Conservation (phyloP, 768 basidiomycete species). For the Rhizopogon vinicolor region DNA sequence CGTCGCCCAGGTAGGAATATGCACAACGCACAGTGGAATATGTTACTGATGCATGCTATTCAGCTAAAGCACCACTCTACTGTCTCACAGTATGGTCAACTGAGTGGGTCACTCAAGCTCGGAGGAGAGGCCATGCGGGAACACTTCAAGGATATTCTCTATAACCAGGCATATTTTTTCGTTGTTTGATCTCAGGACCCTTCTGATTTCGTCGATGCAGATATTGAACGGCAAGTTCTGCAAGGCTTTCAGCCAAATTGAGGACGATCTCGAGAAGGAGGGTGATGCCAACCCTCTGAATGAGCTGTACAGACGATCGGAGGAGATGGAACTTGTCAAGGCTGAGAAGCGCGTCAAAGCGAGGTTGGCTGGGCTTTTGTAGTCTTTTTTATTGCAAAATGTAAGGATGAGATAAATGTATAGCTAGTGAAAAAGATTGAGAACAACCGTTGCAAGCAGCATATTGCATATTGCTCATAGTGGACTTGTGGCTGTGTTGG, state of each 20-base stretch:
- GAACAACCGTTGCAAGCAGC: not conserved
- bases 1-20: slow-evolving; percentile 41
- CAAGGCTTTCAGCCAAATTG: slow-evolving; percentile 49
- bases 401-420: not conserved
- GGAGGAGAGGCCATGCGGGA: slow-evolving; percentile 44
- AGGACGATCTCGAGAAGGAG: slow-evolving; percentile 52
- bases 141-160: slow-evolving; percentile 55
- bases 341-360: slow-evolving; percentile 57
- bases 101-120: slow-evolving; percentile 51
- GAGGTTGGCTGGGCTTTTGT: slow-evolving; percentile 39
- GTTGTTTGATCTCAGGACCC: not conserved
- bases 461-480: not conserved
- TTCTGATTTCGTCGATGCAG: slow-evolving; percentile 23
- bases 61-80: slow-evolving; percentile 58
- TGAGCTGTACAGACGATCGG: slow-evolving; percentile 44
- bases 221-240: slow-evolving; percentile 59
- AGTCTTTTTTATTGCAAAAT: slow-evolving; percentile 4
- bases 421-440: not conserved
- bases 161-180: slow-evolving; percentile 43
- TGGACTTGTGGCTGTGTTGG: slow-evolving; percentile 19
- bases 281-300: slow-evolving; percentile 52
- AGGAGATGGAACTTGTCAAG: slow-evolving; percentile 49
- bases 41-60: not conserved
- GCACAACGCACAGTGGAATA: not conserved
- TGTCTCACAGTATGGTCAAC: slow-evolving; percentile 60